These are phyloP conservation scores for Panaeolus cyanescens DNA, from an alignment of 768 basidiomycete species.

Conservation along the genomic window DNA sequence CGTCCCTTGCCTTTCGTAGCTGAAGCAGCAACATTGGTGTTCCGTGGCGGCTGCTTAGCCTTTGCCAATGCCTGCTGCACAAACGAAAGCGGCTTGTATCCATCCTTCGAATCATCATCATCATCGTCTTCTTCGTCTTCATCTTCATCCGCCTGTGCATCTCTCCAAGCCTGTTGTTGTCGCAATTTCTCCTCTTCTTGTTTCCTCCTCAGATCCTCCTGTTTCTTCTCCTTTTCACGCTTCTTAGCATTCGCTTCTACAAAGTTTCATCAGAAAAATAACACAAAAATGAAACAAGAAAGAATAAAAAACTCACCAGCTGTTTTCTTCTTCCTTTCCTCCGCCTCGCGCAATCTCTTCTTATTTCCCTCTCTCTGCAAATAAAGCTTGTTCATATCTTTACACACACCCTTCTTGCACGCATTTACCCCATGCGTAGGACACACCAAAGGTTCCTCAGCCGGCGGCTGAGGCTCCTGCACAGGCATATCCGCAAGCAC, in stretches of 20 bases:
- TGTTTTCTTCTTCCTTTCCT: not conserved
- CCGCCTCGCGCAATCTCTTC: not conserved
- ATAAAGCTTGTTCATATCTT: not conserved
- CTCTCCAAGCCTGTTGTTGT: not conserved
- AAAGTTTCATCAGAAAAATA: not conserved
- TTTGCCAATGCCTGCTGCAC: not conserved
- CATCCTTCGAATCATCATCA: not conserved
- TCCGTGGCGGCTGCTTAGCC: not conserved
- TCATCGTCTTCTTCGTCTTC: not conserved
- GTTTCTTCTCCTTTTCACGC: not conserved
- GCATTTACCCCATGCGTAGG: conserved; percentile 9
- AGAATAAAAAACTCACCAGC: not conserved
- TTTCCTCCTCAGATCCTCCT: not conserved
- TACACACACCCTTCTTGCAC: conserved; percentile 3
- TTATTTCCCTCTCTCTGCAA: not conserved
- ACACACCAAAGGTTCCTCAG: conserved; percentile 7
- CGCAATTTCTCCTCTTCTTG: not conserved
- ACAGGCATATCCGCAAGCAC: not conserved
- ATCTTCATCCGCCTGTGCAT: not conserved
- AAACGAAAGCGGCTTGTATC: not conserved
- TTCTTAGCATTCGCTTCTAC: not conserved
- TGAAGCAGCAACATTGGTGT: not conserved
- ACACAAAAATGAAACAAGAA: not conserved
- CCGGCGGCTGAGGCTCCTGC: not conserved
- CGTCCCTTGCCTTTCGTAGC: not conserved